phyloP scores from a whole-genome alignment of 169 alveolate species.

The Amoebophrya sp. region DNA sequence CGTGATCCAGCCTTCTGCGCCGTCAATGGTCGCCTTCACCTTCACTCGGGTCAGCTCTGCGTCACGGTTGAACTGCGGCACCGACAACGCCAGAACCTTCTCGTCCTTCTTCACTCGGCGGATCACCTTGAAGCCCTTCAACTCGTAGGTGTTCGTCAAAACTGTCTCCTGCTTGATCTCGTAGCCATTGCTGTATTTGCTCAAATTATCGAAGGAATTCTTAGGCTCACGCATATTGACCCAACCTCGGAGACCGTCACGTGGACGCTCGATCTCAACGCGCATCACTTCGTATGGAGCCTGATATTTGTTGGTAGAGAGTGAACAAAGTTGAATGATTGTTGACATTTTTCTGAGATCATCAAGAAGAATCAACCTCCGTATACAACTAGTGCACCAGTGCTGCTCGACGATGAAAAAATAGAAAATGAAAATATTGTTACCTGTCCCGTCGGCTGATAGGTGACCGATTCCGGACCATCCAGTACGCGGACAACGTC shows the following conservation, averaged over 20 bases:
- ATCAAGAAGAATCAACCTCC: too few species aligned
- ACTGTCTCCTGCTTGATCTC: not conserved
- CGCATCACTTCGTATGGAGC: constrained; percentile 16
- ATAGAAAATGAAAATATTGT: too few species aligned
- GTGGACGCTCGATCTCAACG: not conserved
- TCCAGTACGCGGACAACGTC: not conserved
- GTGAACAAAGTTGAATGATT: too few species aligned
- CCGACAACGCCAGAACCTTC: not conserved
- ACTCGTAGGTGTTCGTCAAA: not conserved
- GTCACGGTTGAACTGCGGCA: not conserved
- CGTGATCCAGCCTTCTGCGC: not conserved
- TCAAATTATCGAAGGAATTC: not conserved
- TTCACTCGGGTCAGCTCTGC: not conserved
- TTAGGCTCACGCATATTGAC: not conserved
- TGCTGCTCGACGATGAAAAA: too few species aligned
- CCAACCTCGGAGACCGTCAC: not conserved
- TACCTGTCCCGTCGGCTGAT: constrained; percentile 12
- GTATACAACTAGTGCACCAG: too few species aligned
- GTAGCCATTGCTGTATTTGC: not conserved
- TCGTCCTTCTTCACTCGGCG: not conserved
- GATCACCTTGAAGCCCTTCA: constrained; percentile 10
- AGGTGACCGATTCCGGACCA: not conserved
- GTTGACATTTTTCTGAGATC: too few species aligned
- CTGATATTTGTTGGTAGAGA: too few species aligned
- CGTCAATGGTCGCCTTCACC: not conserved